A percentile compares a stretch with the other conserved stretches of the same genome.
phyloP scores from a whole-genome alignment of 1,139 yeast species.

The Sugiyamaella novakii region DNA sequence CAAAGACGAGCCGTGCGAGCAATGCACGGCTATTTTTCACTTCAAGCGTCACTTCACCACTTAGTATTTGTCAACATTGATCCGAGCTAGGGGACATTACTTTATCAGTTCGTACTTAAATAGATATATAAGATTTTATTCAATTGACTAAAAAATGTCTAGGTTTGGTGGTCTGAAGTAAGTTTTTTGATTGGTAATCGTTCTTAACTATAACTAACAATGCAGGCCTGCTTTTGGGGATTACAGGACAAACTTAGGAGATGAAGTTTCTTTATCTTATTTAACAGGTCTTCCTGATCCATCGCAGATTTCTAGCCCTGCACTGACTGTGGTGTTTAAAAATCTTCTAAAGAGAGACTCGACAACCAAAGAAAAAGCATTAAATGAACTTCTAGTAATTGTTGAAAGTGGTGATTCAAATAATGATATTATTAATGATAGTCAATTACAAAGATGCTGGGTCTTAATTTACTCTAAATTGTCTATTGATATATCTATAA shows the following conservation, averaged over 20 bases:
- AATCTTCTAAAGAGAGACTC: conserved; percentile 75
- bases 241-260: conserved; percentile 46
- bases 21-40: neutral
- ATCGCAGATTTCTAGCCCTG: conserved; percentile 57
- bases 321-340: conserved; percentile 66
- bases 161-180: conserved; percentile 5
- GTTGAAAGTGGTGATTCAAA: conserved; percentile 16
- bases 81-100: too few species aligned
- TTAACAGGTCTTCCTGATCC: conserved; percentile 79
- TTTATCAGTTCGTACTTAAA: too few species aligned
- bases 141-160: too few species aligned
- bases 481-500: conserved; percentile 67
- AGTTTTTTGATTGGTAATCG: conserved; percentile 1
- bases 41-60: too few species aligned
- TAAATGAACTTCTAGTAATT: conserved; percentile 54
- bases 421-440: conserved; percentile 31
- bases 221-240: conserved; percentile 20
- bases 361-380: conserved; percentile 80
- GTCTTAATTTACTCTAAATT: conserved; percentile 79
- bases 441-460: conserved; percentile 67
- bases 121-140: too few species aligned
- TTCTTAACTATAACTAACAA: too few species aligned
- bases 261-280: conserved; percentile 71
- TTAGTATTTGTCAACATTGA: too few species aligned
- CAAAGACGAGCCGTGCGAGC: too few species aligned